Conservation (phyloP, 2,329 filamentous ascomycete species). For the Xylaria hypoxylon region DNA sequence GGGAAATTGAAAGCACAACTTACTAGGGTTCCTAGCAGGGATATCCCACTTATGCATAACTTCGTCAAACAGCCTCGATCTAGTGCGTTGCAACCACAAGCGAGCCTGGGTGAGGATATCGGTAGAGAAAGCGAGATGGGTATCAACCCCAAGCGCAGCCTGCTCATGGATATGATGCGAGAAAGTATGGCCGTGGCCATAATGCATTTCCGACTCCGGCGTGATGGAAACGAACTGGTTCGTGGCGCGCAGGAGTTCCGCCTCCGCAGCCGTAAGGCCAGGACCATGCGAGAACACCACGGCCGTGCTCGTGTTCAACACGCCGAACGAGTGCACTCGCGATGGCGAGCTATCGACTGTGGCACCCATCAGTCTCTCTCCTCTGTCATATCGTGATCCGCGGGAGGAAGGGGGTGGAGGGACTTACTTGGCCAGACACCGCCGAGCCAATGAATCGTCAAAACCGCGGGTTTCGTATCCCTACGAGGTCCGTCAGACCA, state of each 20-base stretch:
- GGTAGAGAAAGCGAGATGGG: slow-evolving; percentile 63
- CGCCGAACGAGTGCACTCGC: slow-evolving; percentile 51
- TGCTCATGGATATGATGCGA: slow-evolving; percentile 62
- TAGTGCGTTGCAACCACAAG: slow-evolving; percentile 63
- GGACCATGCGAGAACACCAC: slow-evolving; percentile 65
- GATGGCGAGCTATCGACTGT: slow-evolving; percentile 54
- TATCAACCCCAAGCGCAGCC: slow-evolving; percentile 65
- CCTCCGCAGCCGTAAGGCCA: slow-evolving; percentile 56
- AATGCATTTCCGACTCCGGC: slow-evolving; percentile 70
- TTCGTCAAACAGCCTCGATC: slow-evolving; percentile 55
- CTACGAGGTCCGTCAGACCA: not conserved
- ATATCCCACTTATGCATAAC: slow-evolving; percentile 57
- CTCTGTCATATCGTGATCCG: not conserved
- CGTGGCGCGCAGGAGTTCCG: slow-evolving; percentile 57
- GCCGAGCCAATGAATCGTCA: slow-evolving; percentile 60
- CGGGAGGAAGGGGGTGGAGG: not conserved
- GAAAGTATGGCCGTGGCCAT: slow-evolving; percentile 63
- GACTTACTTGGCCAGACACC: slow-evolving; percentile 55
- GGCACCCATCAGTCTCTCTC: not conserved
- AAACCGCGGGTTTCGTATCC: slow-evolving; percentile 49
- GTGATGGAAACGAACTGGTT: slow-evolving; percentile 69
- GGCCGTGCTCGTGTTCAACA: slow-evolving; percentile 59
- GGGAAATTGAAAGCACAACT: not conserved
- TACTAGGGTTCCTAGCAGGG: slow-evolving; percentile 59
- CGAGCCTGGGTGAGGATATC: slow-evolving; percentile 65